Evolutionary conservation across 306 rosid genomes (phyloP), one percentile per base, ranked within the genome.

Genomic region (Alnus rubra): DNA sequence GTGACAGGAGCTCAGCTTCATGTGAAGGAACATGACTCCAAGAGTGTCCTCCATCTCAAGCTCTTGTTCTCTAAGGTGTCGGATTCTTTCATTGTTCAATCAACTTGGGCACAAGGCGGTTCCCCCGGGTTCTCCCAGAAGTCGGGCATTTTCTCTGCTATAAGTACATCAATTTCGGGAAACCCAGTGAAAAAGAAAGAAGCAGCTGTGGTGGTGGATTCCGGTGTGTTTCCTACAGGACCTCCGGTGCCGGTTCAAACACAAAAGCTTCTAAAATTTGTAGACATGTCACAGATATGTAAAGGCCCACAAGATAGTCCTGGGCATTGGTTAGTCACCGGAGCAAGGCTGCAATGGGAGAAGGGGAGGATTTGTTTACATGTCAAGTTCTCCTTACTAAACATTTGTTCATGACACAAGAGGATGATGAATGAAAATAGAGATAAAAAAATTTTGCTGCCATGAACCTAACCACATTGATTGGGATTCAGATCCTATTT

Each of bases 291-390:
- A 23, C 84, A 90, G 49, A 35, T 86, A 47, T 90, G 89, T 74
- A 90, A 80, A 83, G 98, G 97, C 0, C 94, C 98, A 50, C 91
- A 87, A 78, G 96, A 93, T 50, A 83, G 78, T 73, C 99, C 99
- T 58, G 99, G 99, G 5, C 89, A 95, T 83, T 95, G 99, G 99
- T 77, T 95, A 54, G 96, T 86, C 49, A 93, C 94, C 1, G 99
- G 92, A 47, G 98, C 98, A 33, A 91, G 82, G 80, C 83, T 95
- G 82, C 80, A 77, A 28, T 72, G 93, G 87, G 97, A 89, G 81
- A 95, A 91, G 73, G 92, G 96, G 10, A 95, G 86, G 86, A 89
- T 95, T 65, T 79, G 87, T 54, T 86, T 95, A 85, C 87, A 79
- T 74, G 99, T 87, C 3, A 89, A 95, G 81, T 95, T 90, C 79